Evolutionary conservation across 1,284 basidiomycete species (phyloP).

Genomic region (Lentinula novae-zelandiae): DNA sequence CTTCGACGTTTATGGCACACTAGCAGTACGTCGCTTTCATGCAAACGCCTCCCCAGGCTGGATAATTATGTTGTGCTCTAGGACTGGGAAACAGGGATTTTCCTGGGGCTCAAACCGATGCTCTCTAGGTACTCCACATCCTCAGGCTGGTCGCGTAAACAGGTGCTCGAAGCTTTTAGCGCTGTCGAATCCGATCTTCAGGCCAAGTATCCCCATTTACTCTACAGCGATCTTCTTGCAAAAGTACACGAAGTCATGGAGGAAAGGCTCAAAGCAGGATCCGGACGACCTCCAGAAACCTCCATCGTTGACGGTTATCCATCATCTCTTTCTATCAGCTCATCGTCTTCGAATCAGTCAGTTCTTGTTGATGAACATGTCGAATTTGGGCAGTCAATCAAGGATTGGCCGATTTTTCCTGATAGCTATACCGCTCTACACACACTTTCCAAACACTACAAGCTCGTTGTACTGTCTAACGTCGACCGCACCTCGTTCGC

Average conservation of each 20-base stretch:
- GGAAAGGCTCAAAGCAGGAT: constrained; percentile 28
- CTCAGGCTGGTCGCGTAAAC: constrained; percentile 44
- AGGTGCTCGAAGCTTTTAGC: constrained; percentile 49
- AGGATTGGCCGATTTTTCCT: constrained; percentile 60
- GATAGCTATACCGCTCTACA: constrained; percentile 61
- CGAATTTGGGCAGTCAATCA: constrained; percentile 56
- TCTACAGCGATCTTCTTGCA: constrained; percentile 58
- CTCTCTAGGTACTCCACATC: constrained; percentile 39
- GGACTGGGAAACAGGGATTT: constrained; percentile 74
- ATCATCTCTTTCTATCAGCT: constrained; percentile 13
- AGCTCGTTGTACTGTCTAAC: constrained; percentile 70
- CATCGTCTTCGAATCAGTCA: constrained; percentile 14
- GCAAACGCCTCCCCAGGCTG: too few relatives aligned
- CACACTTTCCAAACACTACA: constrained; percentile 55
- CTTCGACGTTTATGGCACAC: constrained; percentile 18
- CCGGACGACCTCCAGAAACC: constrained; percentile 14
- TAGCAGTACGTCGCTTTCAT: constrained; percentile 1
- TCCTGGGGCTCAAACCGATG: constrained; percentile 47
- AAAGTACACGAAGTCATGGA: constrained; percentile 47
- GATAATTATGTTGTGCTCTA: constrained; percentile 18
- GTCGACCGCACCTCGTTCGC: constrained; percentile 64
- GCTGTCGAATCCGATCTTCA: constrained; percentile 57
- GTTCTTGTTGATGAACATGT: constrained; percentile 26
- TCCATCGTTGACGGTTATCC: constrained; percentile 20
- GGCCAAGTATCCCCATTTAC: constrained; percentile 49